Base-by-base conservation (phyloP, 2,329 filamentous ascomycete genomes). In the Colletotrichum eremochloae region DNA sequence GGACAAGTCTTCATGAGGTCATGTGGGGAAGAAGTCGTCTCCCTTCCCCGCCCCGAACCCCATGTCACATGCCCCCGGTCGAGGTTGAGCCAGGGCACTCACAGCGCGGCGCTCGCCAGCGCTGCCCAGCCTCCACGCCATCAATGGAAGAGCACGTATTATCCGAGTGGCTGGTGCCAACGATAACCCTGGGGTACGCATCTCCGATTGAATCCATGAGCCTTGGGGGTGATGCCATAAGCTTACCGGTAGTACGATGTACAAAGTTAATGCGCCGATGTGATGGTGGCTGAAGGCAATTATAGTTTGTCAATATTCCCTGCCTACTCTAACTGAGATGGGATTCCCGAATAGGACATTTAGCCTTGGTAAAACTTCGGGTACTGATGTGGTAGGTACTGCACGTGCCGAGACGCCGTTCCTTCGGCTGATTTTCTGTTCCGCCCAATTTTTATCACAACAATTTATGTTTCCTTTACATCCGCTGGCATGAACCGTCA, bases 51-150 rank as follows among this genome's bases (percentile, higher is more conserved):
- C 68, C 57, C n/a, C 29, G 29, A 38, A 52, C 53, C 46, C 66
- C 53, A 64, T 72, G 60, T 72, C 66, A 64, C 65, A 72, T 69
- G 66, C 36, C 46, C 69, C 57, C 65, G 48, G 48, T 61, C 36
- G 18, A 20, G 24, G 29, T 24, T 2, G 31, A 44, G 38, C 38
- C 20, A 36, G 63, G 6, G 55, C 68, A 66, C 33, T 69, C 36
- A 65, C 36, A 52, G 44, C 60, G 52, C 55, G 18, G 52, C 52
- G 5, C 55, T 48, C 40, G 36, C 14, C 5, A 1, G 38, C 24
- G 50, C 7, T 15, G 33, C 33, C 57, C 38, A 62, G 40, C 63
- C 52, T 56, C 38, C 20, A n/a, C 33, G 38, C 40, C 40, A 38
- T 31, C 20, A 46, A 44, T 44, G 1, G 14, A 9, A 20, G 36